Base-by-base conservation (phyloP, 257 asterid genomes). In the Rhazya stricta region DNA sequence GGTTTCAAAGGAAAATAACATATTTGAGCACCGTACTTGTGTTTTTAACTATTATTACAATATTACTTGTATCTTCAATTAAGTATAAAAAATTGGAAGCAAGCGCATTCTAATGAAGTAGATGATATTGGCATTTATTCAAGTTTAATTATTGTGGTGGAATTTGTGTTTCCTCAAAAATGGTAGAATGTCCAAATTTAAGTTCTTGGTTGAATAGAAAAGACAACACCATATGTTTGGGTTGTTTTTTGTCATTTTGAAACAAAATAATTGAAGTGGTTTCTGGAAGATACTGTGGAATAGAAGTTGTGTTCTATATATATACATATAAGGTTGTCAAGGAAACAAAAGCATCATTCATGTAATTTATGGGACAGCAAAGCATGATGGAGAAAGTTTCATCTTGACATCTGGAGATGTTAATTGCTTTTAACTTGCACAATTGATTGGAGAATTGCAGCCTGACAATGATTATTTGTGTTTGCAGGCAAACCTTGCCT, bases 401-500 rank as follows among this genome's bases (percentile, higher is more conserved):
- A 18, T 16, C 58, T 39, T 12, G 13, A 12, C 41, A 43, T 57
- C 15, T 3, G 5, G 57, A 71, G 13, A 41, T 66, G n/a, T 68
- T 25, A 3, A 16, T 39, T 56, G 51, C 34, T 42, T 72, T 77
- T 70, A 13, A 30, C 72, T 42, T n/a, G 57, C 72, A 19, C 21
- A 36, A 27, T 19, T 41, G 6, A 57, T 48, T 30, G 23, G 10
- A 72, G 9, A 36, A 29, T 27, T 42, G 8, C n/a, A 29, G 63
- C 37, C 76, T 74, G 69, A 80, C 30, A 18, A 21, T 41, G 67
- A 18, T 61, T 56, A 53, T 66, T 70, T 6, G n/a, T 62, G 71
- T 76, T 80, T 76, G 66, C 90, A 90, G 97, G 97, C 98, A 67
- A 78, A 91, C 82, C 92, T 85, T 63, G 99, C 98, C 23, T 92